phyloP scores from a whole-genome alignment of 2,329 filamentous ascomycete species.

The Tolypocladium tundrense region DNA sequence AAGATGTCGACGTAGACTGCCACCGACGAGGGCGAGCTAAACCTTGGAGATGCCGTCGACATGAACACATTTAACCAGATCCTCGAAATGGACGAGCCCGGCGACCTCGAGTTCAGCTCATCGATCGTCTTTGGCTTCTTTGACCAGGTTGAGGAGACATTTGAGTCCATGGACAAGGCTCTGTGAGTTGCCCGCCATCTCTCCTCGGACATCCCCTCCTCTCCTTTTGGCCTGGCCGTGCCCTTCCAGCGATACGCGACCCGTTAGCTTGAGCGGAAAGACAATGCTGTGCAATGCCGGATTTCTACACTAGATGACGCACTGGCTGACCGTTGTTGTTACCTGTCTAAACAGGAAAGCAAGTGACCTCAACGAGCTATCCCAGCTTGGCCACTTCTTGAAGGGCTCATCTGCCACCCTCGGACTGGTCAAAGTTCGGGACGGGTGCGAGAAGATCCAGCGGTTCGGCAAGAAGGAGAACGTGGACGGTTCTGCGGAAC shows the following conservation, averaged over 20 bases:
- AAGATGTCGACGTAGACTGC: constrained; percentile 25
- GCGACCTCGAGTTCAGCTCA: constrained; percentile 76
- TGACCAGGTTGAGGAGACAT: constrained; percentile 79
- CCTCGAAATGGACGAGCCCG: constrained; percentile 93
- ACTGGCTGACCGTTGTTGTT: constrained; percentile 2
- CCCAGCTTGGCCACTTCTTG: constrained; percentile 83
- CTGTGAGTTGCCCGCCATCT: constrained; percentile 51
- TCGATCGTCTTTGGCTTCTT: constrained; percentile 90
- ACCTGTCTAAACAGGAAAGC: constrained; percentile 38
- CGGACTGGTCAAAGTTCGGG: constrained; percentile 80
- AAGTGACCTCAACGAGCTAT: constrained; percentile 64
- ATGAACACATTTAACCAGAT: constrained; percentile 81
- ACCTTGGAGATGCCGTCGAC: constrained; percentile 71
- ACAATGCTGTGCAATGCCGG: neutral
- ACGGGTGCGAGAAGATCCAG: constrained; percentile 94
- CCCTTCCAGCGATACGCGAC: neutral
- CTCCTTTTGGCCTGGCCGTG: neutral
- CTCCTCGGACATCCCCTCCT: neutral
- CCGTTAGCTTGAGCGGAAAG: neutral
- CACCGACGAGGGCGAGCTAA: constrained; percentile 33
- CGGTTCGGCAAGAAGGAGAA: constrained; percentile 79
- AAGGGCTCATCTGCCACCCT: constrained; percentile 96
- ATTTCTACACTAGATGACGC: neutral
- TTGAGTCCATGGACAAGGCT: constrained; percentile 69
- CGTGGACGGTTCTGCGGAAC: constrained; percentile 58